These are phyloP conservation scores for Nothophaeocryptopus gaeumannii DNA, from an alignment of 2,329 filamentous ascomycete genomes.

Conservation along the genomic window DNA sequence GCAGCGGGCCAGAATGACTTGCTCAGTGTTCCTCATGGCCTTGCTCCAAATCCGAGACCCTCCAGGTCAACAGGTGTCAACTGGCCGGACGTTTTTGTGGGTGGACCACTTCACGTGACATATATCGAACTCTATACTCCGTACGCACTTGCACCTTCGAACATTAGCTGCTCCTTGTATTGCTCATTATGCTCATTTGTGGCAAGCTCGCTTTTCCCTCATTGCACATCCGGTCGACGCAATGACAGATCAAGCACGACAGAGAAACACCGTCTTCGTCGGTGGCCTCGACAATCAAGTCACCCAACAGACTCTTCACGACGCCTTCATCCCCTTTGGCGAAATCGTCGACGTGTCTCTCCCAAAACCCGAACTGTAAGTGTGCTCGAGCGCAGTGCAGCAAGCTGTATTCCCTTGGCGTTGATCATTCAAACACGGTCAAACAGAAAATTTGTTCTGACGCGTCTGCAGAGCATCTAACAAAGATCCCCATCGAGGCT, in stretches of 20 bases:
- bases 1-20: no score
- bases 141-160: no score
- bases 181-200: no score
- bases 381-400: neutral
- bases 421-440: no score
- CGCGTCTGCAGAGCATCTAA: slow-evolving; percentile 55
- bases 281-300: slow-evolving; percentile 81
- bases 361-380: slow-evolving; percentile 74
- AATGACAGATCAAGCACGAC: slow-evolving; percentile 77
- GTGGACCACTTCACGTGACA: no score
- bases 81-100: no score
- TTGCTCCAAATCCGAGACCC: no score
- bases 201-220: neutral
- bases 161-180: no score
- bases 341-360: slow-evolving; percentile 89
- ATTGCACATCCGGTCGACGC: neutral
- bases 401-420: no score
- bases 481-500: slow-evolving; percentile 79
- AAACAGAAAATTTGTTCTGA: slow-evolving; percentile 3
- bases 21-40: no score
- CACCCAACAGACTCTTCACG: slow-evolving; percentile 71
- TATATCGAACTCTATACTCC: no score
- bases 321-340: slow-evolving; percentile 94
- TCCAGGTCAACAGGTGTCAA: no score
- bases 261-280: slow-evolving; percentile 81